These are phyloP conservation scores for Backusella morwellensis DNA, from an alignment of 192 early-diverging fungal species.

Conservation along the genomic window DNA sequence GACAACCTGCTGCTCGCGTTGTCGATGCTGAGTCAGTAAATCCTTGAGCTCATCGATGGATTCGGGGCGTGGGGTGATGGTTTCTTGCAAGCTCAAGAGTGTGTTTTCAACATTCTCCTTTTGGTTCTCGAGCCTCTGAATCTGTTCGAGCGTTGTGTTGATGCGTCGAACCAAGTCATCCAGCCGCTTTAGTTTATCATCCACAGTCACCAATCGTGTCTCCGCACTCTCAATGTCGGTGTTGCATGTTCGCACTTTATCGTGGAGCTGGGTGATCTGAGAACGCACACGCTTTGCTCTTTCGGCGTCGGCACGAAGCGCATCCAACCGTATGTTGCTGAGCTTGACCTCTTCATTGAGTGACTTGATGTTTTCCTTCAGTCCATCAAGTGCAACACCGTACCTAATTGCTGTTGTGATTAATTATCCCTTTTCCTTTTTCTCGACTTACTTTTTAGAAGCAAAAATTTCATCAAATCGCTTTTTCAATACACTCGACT, in stretches of 20 bases:
- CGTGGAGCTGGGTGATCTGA: neutral
- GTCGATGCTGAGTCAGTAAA: neutral
- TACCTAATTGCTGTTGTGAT: neutral
- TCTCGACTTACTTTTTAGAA: conserved; percentile 63
- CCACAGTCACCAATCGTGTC: neutral
- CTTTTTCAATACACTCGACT: conserved; percentile 85
- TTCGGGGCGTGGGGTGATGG: neutral
- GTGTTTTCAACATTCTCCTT: neutral
- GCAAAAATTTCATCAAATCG: conserved; percentile 99
- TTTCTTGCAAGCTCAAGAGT: neutral
- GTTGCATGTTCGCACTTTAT: neutral
- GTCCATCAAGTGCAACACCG: neutral
- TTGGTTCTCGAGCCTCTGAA: neutral
- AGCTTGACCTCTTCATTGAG: conserved; percentile 56
- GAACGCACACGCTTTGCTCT: neutral
- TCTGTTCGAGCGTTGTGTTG: neutral
- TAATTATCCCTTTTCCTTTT: neutral
- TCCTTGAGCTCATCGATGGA: neutral
- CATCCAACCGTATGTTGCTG: neutral
- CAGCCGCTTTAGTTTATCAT: neutral
- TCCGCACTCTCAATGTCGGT: neutral
- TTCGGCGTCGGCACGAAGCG: neutral
- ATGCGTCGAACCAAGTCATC: neutral
- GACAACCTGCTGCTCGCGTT: neutral
- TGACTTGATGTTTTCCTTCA: conserved; percentile 41